A percentile compares a stretch with the other conserved stretches of the same genome.
Conservation (phyloP, 257 asterid genomes). For the Primulina tabacum region DNA sequence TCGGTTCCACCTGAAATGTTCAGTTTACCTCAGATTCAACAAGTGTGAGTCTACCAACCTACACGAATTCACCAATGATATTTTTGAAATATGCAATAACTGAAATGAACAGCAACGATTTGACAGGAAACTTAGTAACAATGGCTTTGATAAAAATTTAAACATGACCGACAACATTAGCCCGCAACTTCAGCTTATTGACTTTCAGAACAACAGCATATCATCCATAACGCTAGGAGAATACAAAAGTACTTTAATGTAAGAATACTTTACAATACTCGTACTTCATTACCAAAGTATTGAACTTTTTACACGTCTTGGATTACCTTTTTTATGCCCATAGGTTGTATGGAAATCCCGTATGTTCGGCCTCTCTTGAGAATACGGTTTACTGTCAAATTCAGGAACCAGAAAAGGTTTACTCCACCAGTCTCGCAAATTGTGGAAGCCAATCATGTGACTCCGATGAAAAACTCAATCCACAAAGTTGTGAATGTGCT, state of each 20-base stretch:
- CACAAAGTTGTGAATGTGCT: slow-evolving; percentile 88
- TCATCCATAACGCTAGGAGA: slow-evolving; percentile 78
- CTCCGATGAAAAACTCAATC: slow-evolving; percentile 61
- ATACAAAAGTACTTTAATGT: slow-evolving; percentile 73
- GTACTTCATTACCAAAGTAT: neutral
- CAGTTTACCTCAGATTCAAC: slow-evolving; percentile 76
- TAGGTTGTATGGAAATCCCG: slow-evolving; percentile 93
- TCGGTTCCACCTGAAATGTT: slow-evolving; percentile 59
- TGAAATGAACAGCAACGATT: slow-evolving; percentile 2
- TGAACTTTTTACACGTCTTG: neutral
- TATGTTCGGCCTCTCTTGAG: slow-evolving; percentile 58
- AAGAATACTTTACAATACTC: slow-evolving; percentile 29
- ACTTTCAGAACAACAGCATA: slow-evolving; percentile 71
- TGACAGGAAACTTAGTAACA: slow-evolving; percentile 78
- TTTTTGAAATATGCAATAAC: neutral
- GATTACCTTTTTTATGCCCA: slow-evolving; percentile 15
- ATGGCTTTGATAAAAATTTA: slow-evolving; percentile 61
- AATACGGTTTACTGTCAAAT: slow-evolving; percentile 82
- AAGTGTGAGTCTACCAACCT: slow-evolving; percentile 62
- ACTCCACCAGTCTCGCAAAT: slow-evolving; percentile 80
- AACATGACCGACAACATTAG: slow-evolving; percentile 60
- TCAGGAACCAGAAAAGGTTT: slow-evolving; percentile 62
- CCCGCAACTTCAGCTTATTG: slow-evolving; percentile 70
- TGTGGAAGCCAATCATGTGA: slow-evolving; percentile 75
- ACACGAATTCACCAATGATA: neutral